Percentiles rank a stretch among this genome's conserved stretches.
Conservation (phyloP, 805 yeast species). For the Candida stauntonica region DNA sequence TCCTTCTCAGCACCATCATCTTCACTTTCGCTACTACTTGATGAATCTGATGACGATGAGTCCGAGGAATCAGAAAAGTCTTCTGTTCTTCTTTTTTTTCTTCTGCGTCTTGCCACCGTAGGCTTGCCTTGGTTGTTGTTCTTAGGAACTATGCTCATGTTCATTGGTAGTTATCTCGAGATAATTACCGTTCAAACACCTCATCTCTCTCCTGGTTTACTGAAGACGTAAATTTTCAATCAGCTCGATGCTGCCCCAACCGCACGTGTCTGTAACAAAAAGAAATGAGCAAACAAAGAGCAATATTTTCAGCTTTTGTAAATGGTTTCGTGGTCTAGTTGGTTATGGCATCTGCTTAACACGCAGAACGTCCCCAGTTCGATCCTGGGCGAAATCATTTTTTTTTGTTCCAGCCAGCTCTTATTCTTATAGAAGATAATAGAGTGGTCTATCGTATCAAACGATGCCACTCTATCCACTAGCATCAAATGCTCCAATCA, state of each 20-base stretch:
- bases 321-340: conserved; percentile 95
- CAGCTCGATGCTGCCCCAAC: background rate
- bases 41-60: conserved; percentile 29
- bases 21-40: conserved; percentile 29
- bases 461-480: too few relatives aligned
- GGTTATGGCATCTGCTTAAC: conserved; percentile 99
- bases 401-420: conserved; percentile 4
- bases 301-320: background rate
- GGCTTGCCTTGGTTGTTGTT: conserved; percentile 15
- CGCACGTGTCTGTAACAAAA: background rate
- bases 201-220: too few relatives aligned
- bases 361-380: conserved; percentile 99
- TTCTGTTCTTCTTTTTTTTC: conserved; percentile 81
- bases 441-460: too few relatives aligned
- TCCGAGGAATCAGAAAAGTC: conserved; percentile 56
- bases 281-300: background rate
- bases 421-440: too few relatives aligned
- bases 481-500: background rate
- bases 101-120: conserved; percentile 41
- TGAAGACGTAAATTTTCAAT: too few relatives aligned
- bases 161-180: background rate
- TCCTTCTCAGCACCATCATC: conserved; percentile 12
- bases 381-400: conserved; percentile 99
- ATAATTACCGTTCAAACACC: background rate
- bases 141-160: conserved; percentile 25